These are phyloP conservation scores for Sechiopsis laciniata DNA, from an alignment of 306 rosid species.

Conservation along the genomic window DNA sequence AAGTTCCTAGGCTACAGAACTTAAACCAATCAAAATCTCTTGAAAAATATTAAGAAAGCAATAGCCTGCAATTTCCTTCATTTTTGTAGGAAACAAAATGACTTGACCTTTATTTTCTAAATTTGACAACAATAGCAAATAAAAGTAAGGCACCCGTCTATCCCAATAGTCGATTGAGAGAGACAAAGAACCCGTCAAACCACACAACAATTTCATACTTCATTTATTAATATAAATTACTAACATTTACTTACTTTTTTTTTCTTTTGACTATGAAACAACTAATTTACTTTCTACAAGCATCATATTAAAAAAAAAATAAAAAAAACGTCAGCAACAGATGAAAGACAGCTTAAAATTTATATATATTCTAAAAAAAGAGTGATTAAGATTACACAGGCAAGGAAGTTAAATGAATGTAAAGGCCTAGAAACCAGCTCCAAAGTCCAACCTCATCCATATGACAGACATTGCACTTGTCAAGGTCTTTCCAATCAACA, in stretches of 20 bases:
- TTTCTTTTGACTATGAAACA: neutral
- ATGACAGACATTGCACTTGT: slow-evolving; percentile 96
- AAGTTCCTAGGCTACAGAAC: neutral
- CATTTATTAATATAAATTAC: slow-evolving; percentile 1
- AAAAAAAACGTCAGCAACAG: neutral
- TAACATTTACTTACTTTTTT: neutral
- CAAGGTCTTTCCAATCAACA: slow-evolving; percentile 98
- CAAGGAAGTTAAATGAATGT: slow-evolving; percentile 6
- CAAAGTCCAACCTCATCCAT: slow-evolving; percentile 99
- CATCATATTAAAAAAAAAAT: neutral
- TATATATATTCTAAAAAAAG: neutral
- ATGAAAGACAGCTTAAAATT: neutral
- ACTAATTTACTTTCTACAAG: neutral
- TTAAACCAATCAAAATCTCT: neutral
- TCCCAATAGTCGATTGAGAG: neutral
- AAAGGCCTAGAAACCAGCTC: slow-evolving; percentile 10
- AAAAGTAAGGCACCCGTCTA: slow-evolving; percentile 7
- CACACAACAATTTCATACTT: neutral
- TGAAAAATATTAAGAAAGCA: neutral
- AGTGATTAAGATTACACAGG: neutral
- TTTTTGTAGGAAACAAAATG: neutral
- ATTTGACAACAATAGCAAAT: neutral
- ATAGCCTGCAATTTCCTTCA: neutral
- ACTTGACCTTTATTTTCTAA: neutral
- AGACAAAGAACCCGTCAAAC: neutral